Base-by-base conservation (phyloP, 257 asterid species). In the Fraxinus americana region DNA sequence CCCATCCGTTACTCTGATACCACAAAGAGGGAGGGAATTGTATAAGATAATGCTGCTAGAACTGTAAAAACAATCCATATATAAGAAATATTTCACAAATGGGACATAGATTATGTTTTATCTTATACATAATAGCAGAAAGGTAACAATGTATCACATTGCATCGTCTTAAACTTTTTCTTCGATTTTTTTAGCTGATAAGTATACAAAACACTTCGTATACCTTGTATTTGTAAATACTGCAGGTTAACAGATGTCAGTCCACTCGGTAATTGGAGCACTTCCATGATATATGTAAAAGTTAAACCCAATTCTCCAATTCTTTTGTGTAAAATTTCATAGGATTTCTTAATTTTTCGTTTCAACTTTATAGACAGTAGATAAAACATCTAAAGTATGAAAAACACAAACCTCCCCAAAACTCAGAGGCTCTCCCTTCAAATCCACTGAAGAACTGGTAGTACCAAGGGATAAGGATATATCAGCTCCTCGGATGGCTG, bases 381-480 rank as follows among this genome's bases (percentile, higher is more conserved):
- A 63, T 23, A 63, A 25, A 8, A 63, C 29, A 63, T 25, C 87
- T 41, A 30, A n/a, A 71, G 36, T 21, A 9, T n/a, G 29, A 17
- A 14, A 35, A 65, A 66, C 1, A 5, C 25, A 21, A 25, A 83
- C 86, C 79, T 63, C 69, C 69, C 16, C 69, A 27, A 63, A 23
- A n/a, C 21, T 23, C 30, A 61, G 13, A 10, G 34, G 34, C 16
- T 61, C 67, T 61, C 67, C 67, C 67, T 84, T 61, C 16, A 23
- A 61, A 77, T 67, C 19, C 14, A 35, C 59, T 39, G 87, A 74
- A 74, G 84, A 75, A 67, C 30, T 77, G 34, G 86, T 41, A 41
- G 50, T 71, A 11, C 87, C 75, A 39, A 86, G 89, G 66, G 89
- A 83, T 76, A 86, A 81, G 45, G 87, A 86, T 48, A 78, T 81